Base-by-base conservation (phyloP, 768 basidiomycete genomes). In the Hebeloma cylindrosporum region DNA sequence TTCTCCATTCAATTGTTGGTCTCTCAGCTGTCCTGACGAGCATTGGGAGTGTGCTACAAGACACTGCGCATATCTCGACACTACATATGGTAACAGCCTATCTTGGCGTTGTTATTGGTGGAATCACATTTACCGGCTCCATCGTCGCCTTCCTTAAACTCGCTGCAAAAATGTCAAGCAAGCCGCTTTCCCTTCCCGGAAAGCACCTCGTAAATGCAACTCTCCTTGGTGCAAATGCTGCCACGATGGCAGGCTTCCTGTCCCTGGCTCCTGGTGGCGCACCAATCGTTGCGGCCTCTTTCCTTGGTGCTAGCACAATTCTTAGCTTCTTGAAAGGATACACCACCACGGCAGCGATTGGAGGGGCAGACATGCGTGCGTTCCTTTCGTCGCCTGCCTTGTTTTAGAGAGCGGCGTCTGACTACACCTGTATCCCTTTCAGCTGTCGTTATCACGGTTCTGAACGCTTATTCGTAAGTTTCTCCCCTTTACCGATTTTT, bases 341-440 rank as follows among this genome's bases (percentile, higher is more conserved):
- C 63, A 93, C 91, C 0, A 88, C 88, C 2, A 92, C 90, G 7
- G 86, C 91, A 9, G 88, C 91, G n/a, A 89, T 93, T 50, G 91
- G 91, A 39, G 91, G 91, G 8, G 91, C 91, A 20, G 91, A 93
- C 59, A 93, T 93, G 91, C 91, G 89, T 91, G 56, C 44, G 87
- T 74, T 27, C 48, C 34, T 16, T 43, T 47, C 18, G 25, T 49
- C 40, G 21, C 25, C 5, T 26, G 7, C 10, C 35, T n/a, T 46
- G 35, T 29, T 27, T 28, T 23, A 44, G n/a, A n/a, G n/a, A n/a
- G n/a, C n/a, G n/a, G n/a, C n/a, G n/a, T n/a, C 54, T 53, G 21
- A 55, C 37, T 17, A 32, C 3, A 32, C 41, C 14, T 17, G 18
- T 35, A 7, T 21, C 35, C 3, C 26, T 39, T 27, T 14, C 54